Evolutionary conservation across 805 yeast genomes (phyloP).

Genomic region (Monosporozyma yasuniensis): DNA sequence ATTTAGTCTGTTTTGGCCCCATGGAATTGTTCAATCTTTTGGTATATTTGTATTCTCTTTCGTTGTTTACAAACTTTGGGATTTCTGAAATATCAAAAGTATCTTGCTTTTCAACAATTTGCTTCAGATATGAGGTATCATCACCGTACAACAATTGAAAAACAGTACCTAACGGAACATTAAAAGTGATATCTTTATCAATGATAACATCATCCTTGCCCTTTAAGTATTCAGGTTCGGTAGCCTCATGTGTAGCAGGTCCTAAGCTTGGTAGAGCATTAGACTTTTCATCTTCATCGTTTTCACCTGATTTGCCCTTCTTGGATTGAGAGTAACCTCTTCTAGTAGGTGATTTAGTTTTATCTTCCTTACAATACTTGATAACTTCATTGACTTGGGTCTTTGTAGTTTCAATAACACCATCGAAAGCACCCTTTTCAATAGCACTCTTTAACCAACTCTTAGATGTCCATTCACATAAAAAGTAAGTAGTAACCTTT

Average conservation of each 20-base stretch:
- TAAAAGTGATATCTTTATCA: constrained; percentile 37
- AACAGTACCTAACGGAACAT: constrained; percentile 62
- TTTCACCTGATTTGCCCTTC: constrained; percentile 4
- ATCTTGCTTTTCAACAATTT: constrained; percentile 47
- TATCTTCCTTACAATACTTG: constrained; percentile 18
- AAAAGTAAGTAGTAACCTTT: constrained; percentile 42
- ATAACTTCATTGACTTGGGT: constrained; percentile 41
- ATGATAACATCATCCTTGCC: constrained; percentile 47
- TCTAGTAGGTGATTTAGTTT: neutral
- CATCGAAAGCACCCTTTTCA: constrained; percentile 65
- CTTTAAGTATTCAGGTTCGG: constrained; percentile 36
- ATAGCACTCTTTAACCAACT: constrained; percentile 73
- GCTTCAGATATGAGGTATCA: constrained; percentile 41
- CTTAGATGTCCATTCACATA: constrained; percentile 62
- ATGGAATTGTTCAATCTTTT: constrained; percentile 55
- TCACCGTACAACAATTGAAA: constrained; percentile 55
- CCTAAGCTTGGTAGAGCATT: constrained; percentile 29
- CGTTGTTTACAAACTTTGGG: constrained; percentile 34
- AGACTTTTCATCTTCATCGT: constrained; percentile 8
- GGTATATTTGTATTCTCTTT: constrained; percentile 45
- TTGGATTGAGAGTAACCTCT: constrained; percentile 3
- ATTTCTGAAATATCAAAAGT: constrained; percentile 50
- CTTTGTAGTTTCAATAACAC: constrained; percentile 53
- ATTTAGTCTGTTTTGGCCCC: constrained; percentile 67
- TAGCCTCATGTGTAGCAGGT: constrained; percentile 38